Conservation (phyloP, 192 early-diverging fungal genomes). For the Backusella westeae region DNA sequence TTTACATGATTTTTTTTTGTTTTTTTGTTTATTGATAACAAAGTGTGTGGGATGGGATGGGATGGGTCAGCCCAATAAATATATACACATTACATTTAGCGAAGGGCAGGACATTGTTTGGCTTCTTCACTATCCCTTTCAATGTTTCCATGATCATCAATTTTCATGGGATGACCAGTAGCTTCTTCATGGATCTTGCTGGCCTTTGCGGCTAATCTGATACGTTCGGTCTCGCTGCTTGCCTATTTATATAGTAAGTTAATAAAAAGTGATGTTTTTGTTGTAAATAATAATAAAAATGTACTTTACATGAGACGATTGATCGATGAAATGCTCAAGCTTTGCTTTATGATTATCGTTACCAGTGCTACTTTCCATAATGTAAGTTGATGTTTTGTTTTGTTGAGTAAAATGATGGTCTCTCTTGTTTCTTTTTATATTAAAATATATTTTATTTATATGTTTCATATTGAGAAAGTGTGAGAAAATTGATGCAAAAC, state of each 20-base stretch:
- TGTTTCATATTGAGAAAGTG: too few species aligned
- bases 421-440: too few species aligned
- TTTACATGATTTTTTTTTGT: too few species aligned
- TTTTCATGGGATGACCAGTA: slow-evolving; percentile 13
- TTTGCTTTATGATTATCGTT: neutral
- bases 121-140: neutral
- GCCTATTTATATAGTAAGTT: neutral
- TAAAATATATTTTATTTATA: too few species aligned
- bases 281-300: neutral
- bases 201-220: neutral
- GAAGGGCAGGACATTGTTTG: neutral
- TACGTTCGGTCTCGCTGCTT: neutral
- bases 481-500: too few species aligned
- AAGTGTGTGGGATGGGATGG: too few species aligned
- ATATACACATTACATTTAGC: neutral
- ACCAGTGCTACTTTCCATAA: neutral
- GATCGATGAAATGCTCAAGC: neutral
- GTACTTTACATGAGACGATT: neutral
- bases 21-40: neutral
- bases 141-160: slow-evolving; percentile 8
- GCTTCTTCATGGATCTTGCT: slow-evolving; percentile 5
- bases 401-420: neutral
- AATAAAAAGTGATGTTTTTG: neutral
- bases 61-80: neutral
- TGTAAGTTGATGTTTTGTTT: neutral